Evolutionary conservation across 2,329 filamentous ascomycete genomes (phyloP).

Genomic region (Neofusicoccum cordaticola): DNA sequence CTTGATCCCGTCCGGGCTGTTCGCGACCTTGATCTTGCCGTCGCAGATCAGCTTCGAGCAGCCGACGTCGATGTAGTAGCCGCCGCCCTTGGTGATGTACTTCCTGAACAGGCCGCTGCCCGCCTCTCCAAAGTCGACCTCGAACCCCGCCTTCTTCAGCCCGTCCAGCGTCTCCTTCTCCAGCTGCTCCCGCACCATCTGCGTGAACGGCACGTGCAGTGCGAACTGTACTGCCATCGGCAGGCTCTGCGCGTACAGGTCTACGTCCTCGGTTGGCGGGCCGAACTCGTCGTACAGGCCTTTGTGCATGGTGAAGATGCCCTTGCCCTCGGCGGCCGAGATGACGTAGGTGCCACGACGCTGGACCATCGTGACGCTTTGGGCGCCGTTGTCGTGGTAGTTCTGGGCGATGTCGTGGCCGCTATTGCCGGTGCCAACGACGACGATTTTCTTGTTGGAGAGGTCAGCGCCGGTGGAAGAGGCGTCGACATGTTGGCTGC

Average conservation of each 20-base stretch:
- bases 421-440: slow-evolving; percentile 68
- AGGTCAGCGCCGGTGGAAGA: slow-evolving; percentile 50
- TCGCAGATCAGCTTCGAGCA: slow-evolving; percentile 60
- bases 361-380: slow-evolving; percentile 67
- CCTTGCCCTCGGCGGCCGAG: slow-evolving; percentile 51
- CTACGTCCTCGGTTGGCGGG: slow-evolving; percentile 64
- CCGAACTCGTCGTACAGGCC: slow-evolving; percentile 48
- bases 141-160: slow-evolving; percentile 59
- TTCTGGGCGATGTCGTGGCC: slow-evolving; percentile 69
- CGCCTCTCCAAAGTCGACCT: slow-evolving; percentile 57
- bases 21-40: slow-evolving; percentile 61
- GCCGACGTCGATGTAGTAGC: slow-evolving; percentile 70
- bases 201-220: slow-evolving; percentile 49
- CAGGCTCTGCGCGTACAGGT: slow-evolving; percentile 57
- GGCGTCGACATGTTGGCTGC: slow-evolving; percentile 26
- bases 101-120: slow-evolving; percentile 58
- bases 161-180: slow-evolving; percentile 41
- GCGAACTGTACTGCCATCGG: slow-evolving; percentile 62
- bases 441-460: slow-evolving; percentile 59
- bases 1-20: slow-evolving; percentile 48
- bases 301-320: slow-evolving; percentile 50
- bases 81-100: slow-evolving; percentile 64
- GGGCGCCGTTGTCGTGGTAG: slow-evolving; percentile 63
- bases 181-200: slow-evolving; percentile 30
- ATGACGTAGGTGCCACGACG: slow-evolving; percentile 64